phyloP scores from a whole-genome alignment of 129 eudicot genomes.

The Ambrosia trifida region DNA sequence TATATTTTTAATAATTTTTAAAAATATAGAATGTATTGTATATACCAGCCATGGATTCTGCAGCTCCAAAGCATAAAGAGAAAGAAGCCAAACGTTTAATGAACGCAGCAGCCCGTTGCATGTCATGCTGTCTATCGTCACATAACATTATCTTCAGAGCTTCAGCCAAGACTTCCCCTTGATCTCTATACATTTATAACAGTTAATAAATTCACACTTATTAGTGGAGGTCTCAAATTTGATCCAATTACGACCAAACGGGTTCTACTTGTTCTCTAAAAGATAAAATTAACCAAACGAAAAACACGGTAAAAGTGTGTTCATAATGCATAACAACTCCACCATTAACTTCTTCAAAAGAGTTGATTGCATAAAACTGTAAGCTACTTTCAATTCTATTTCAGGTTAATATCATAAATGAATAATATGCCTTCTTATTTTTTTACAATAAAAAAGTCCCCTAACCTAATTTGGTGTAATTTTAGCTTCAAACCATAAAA shows the following conservation, averaged over 20 bases:
- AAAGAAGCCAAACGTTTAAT: constrained; percentile 83
- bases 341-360: background rate
- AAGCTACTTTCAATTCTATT: background rate
- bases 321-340: constrained; percentile 13
- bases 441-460: too few species aligned
- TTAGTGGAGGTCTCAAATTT: background rate
- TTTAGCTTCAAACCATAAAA: too few species aligned
- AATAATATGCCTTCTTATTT: too few species aligned
- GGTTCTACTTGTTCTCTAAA: constrained; percentile 10
- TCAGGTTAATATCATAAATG: too few species aligned
- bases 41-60: constrained; percentile 94
- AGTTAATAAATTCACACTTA: background rate
- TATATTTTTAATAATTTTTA: background rate
- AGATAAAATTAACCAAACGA: background rate
- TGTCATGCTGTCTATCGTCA: constrained; percentile 95
- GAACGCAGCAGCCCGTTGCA: constrained; percentile 95
- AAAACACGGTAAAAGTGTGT: background rate
- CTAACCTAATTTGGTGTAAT: too few species aligned
- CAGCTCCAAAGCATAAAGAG: constrained; percentile 75
- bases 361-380: background rate
- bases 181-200: constrained; percentile 52
- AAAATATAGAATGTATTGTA: background rate
- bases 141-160: constrained; percentile 87
- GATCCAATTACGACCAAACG: background rate
- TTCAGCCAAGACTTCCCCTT: constrained; percentile 84